Evolutionary conservation across 257 asterid species (phyloP).

Genomic region (Penstemon eatonii): DNA sequence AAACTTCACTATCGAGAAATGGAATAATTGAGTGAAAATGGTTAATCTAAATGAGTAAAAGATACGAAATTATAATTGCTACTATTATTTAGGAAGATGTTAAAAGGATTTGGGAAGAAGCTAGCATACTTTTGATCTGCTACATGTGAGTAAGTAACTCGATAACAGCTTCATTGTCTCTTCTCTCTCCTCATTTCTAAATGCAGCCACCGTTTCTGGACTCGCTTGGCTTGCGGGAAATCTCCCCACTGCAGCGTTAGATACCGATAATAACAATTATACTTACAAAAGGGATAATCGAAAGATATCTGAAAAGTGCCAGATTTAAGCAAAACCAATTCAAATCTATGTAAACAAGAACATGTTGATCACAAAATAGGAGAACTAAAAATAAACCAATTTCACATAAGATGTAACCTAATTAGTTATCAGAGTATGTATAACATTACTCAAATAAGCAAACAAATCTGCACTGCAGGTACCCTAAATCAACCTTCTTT

Average conservation of each 20-base stretch:
- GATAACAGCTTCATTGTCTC: conserved; percentile 49
- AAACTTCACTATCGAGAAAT: background rate
- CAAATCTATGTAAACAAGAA: background rate
- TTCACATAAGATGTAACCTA: no score
- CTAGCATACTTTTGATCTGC: conserved; percentile 52
- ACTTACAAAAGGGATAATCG: background rate
- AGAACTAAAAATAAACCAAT: no score
- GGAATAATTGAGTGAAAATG: background rate
- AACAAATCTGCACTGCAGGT: background rate
- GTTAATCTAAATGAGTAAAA: conserved; percentile 1
- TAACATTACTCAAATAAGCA: no score
- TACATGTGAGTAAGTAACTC: conserved; percentile 52
- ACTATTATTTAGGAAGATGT: background rate
- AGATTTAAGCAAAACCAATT: background rate
- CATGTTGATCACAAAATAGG: background rate
- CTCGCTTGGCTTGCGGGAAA: conserved; percentile 78
- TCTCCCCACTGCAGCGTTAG: conserved; percentile 73
- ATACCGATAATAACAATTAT: conserved; percentile 24
- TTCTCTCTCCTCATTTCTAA: conserved; percentile 61
- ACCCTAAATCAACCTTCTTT: background rate
- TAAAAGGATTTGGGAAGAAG: background rate
- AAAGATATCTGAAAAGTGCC: background rate
- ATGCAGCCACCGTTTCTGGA: conserved; percentile 58
- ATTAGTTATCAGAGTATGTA: no score
- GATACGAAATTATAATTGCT: background rate